Evolutionary conservation across 1,284 basidiomycete genomes (phyloP).

Genomic region (Sporisorium scitamineum): DNA sequence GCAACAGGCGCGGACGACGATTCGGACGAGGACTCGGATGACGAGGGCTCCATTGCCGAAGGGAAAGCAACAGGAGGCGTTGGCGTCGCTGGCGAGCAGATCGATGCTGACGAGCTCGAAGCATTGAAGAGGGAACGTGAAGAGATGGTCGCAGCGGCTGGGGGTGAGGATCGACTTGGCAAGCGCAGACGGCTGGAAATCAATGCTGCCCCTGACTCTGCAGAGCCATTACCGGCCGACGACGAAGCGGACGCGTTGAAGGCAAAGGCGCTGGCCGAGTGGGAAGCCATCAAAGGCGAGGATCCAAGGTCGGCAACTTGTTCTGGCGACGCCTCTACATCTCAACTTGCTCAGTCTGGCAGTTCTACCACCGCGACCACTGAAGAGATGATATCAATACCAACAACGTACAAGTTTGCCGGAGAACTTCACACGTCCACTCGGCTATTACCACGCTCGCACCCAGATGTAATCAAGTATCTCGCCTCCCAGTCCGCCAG

Average conservation of each 20-base stretch:
- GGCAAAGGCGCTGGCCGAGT: conserved; percentile 23
- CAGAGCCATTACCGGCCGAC: not conserved
- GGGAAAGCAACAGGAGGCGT: not conserved
- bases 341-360: not conserved
- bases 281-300: conserved; percentile 33
- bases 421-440: conserved; percentile 38
- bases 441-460: conserved; percentile 44
- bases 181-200: conserved; percentile 29
- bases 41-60: conserved; percentile 9
- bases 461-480: conserved; percentile 54
- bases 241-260: conserved; percentile 12
- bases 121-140: conserved; percentile 34
- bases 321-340: not conserved
- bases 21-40: conserved; percentile 13
- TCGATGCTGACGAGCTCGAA: conserved; percentile 43
- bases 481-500: conserved; percentile 22
- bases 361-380: not conserved
- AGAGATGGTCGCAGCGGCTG: conserved; percentile 33
- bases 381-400: conserved; percentile 47
- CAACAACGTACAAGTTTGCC: conserved; percentile 53
- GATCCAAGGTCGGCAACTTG: not conserved
- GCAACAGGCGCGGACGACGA: not conserved
- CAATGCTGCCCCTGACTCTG: too few relatives aligned
- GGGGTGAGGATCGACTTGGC: conserved; percentile 35
- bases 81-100: conserved; percentile 5